Evolutionary conservation across 2,329 filamentous ascomycete genomes (phyloP), one percentile per base, ranked within the genome.

Genomic region (Fusarium poae): DNA sequence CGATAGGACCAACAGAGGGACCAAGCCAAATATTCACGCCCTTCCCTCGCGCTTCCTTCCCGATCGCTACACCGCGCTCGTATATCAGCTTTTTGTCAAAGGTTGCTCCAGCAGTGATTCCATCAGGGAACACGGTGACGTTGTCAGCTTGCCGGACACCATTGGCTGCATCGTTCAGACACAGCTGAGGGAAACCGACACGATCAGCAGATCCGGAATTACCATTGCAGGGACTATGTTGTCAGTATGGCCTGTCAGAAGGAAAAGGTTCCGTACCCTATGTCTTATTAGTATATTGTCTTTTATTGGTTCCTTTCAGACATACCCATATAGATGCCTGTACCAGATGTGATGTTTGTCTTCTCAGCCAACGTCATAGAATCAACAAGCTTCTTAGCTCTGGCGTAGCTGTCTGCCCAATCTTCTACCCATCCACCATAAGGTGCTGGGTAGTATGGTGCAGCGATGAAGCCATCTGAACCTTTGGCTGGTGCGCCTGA

Each of bases 281-380:
- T 15, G 6, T 21, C n/a, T 2, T 37, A 43, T 71, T 39, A 71
- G 50, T 13, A 10, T 16, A 3, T 15, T 4, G 4, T 6, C 3
- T 2, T 48, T 9, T 2, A 30, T 8, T 32, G 18, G 3, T 20
- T n/a, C 2, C 12, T 10, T 32, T 9, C 11, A 15, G 18, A 32
- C 56, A 18, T 75, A 82, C 86, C 91, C 91, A 93, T 94, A 67
- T 84, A 90, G 42, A 90, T 84, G 2, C 91, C 91, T 2, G 86
- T 90, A 5, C 92, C 92, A 2, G 87, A 86, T 0, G 91, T 93
- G 52, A 94, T 84, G 74, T 94, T 94, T 5, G 91, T 89, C 80
- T 94, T 95, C 77, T 94, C 92, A 3, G 91, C 91, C 57, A 95
- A 79, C 0, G 91, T 94, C 91, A 95, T 92, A 48, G 88, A 86